Evolutionary conservation across 305 asterid species (phyloP).

Genomic region (Withania somnifera): DNA sequence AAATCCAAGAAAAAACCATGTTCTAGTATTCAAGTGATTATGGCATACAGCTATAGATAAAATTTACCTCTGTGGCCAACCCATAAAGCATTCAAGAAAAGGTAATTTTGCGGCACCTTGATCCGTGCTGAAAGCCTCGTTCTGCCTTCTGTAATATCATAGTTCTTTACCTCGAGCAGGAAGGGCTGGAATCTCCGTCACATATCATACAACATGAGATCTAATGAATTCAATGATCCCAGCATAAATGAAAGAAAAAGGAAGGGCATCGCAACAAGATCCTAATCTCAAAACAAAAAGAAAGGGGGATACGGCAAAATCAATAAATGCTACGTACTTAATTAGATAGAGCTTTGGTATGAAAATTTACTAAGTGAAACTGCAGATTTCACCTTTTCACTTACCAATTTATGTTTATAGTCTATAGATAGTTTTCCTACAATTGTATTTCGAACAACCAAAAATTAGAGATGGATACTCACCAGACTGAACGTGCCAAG

Average conservation of each 20-base stretch:
- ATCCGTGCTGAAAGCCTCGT: constrained; percentile 58
- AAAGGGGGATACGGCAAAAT: too few species aligned
- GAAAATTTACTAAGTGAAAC: too few species aligned
- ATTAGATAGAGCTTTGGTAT: too few species aligned
- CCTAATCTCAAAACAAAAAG: too few species aligned
- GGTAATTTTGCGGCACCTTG: constrained; percentile 36
- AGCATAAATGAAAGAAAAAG: fast-evolving
- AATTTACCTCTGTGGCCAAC: background rate
- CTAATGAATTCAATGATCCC: too few species aligned
- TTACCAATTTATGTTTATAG: background rate
- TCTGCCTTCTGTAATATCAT: constrained; percentile 49
- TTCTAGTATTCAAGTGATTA: background rate
- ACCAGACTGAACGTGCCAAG: constrained; percentile 81
- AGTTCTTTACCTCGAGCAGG: constrained; percentile 42
- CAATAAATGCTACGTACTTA: too few species aligned
- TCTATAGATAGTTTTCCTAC: background rate
- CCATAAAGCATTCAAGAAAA: background rate
- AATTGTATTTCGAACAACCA: background rate
- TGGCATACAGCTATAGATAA: background rate
- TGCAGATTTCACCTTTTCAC: background rate
- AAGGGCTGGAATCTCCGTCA: constrained; percentile 39
- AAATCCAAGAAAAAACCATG: background rate
- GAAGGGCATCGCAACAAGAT: too few species aligned
- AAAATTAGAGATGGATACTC: constrained; percentile 5
- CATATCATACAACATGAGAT: background rate